phyloP scores from a whole-genome alignment of 2,329 filamentous ascomycete species.

The Fusarium fujikuroi region DNA sequence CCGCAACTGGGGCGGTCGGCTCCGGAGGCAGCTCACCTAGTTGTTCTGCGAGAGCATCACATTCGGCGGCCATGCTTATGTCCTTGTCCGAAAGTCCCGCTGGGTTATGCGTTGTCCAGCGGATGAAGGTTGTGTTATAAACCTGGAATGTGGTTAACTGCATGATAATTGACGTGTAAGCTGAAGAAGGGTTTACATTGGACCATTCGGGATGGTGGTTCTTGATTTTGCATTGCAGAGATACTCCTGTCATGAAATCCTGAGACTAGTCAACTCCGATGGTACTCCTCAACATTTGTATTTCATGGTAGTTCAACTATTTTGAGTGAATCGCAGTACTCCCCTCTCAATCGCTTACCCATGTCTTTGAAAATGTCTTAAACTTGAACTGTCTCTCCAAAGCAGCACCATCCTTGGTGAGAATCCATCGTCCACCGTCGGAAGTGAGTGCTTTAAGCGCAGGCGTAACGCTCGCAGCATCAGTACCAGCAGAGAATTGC shows the following conservation, averaged over 20 bases:
- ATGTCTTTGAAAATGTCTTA: conserved; percentile 72
- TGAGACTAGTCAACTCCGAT: conserved; percentile 45
- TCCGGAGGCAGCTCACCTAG: conserved; percentile 63
- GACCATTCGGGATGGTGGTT: conserved; percentile 83
- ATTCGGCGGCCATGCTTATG: conserved; percentile 68
- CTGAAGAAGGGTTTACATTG: conserved; percentile 60
- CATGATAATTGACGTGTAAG: background rate
- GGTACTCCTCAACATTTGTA: background rate
- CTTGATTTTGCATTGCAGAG: conserved; percentile 72
- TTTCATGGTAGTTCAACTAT: background rate
- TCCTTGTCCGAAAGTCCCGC: conserved; percentile 73
- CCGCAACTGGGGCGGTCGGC: conserved; percentile 36
- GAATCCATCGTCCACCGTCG: conserved; percentile 59
- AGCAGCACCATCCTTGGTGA: conserved; percentile 62
- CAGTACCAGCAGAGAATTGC: conserved; percentile 59
- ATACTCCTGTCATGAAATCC: conserved; percentile 81
- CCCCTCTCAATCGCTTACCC: conserved; percentile 57
- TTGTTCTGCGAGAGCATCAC: conserved; percentile 67
- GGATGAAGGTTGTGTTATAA: conserved; percentile 76
- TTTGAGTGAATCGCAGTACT: background rate
- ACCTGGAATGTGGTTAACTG: conserved; percentile 57
- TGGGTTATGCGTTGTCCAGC: conserved; percentile 79
- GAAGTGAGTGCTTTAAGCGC: conserved; percentile 53
- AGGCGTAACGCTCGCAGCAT: conserved; percentile 51
- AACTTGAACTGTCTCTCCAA: conserved; percentile 71